phyloP scores from a whole-genome alignment of 345 rosid genomes.

The Eucalyptus lansdowneana region DNA sequence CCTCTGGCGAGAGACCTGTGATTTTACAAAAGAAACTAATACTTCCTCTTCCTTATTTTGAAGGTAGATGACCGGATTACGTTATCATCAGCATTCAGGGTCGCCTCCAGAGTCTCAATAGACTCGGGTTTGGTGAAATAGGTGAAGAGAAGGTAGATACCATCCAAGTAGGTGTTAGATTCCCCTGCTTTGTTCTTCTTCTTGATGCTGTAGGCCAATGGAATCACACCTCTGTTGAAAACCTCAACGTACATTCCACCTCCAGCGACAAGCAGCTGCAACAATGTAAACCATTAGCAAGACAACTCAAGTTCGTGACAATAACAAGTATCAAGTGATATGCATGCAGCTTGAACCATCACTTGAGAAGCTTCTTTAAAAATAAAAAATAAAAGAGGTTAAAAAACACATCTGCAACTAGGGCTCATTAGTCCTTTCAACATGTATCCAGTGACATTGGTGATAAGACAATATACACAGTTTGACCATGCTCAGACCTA shows the following conservation, averaged over 20 bases:
- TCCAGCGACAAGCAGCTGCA: conserved; percentile 91
- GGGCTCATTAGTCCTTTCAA: neutral
- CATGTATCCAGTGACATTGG: neutral
- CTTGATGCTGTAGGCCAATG: conserved; percentile 76
- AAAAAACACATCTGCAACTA: neutral
- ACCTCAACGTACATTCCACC: conserved; percentile 97
- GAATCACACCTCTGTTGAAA: conserved; percentile 92
- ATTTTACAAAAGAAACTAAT: conserved; percentile 1
- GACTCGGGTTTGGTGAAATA: conserved; percentile 90
- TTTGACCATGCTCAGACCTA: neutral
- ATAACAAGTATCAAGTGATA: neutral
- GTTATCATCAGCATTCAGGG: conserved; percentile 51
- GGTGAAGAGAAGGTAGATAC: conserved; percentile 84
- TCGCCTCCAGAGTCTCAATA: conserved; percentile 29
- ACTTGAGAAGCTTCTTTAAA: neutral
- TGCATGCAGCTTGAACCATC: neutral
- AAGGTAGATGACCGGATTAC: conserved; percentile 65
- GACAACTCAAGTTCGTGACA: neutral
- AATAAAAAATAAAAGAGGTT: neutral
- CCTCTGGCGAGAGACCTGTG: neutral
- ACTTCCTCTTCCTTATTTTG: conserved; percentile 66
- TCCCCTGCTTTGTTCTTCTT: conserved; percentile 89
- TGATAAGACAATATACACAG: neutral
- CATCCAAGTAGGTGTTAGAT: conserved; percentile 71
- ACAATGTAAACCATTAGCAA: neutral